Base-by-base conservation (phyloP, 148 eudicot genomes). In the Drosera capensis region DNA sequence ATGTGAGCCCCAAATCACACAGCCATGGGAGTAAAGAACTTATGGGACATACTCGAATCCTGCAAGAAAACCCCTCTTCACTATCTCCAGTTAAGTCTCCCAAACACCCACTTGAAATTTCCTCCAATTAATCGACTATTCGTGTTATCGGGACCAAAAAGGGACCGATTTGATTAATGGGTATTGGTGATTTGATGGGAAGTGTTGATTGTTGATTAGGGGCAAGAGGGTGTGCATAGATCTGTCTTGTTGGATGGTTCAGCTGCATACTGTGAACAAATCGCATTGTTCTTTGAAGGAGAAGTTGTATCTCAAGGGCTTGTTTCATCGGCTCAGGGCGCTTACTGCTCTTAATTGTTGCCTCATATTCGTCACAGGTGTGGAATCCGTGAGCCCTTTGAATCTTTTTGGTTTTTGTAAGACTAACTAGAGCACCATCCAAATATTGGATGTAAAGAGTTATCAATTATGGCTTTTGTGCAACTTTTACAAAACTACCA, bases 31-130 rank as follows among this genome's bases (percentile, higher is more conserved):
- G 97, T 88, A 19, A 88, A 75, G 55, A 71, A 83, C 42, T 66
- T 88, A 18, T 88, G 97, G 97, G 97, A 88, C 7, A 65, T 88
- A 19, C 49, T 88, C 30, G 97, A 88, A 25, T 68, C 92, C 16
- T 88, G 97, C 84, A 88, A 88, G 73, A 80, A 80, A 67, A 83
- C 79, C 19, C 97, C 97, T 20, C 94, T 88, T 65, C 75, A 80
- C 49, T 81, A 88, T 68, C 97, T 88, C 46, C 86, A 71, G 96
- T 80, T 46, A 83, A 68, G 69, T 66, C 43, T 7, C 34, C 43
- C 7, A 25, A 11, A 28, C 5, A 5, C 16, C 26, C 21, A 3
- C 39, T 54, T 42, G 8, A 40, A 23, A 30, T 0, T 41, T 3
- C 38, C 14, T 2, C 38, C n/a, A 11, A 34, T 11, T 34, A 13